These are phyloP conservation scores for Piper longum DNA, from an alignment of 164 flowering plant genomes.

Conservation along the genomic window DNA sequence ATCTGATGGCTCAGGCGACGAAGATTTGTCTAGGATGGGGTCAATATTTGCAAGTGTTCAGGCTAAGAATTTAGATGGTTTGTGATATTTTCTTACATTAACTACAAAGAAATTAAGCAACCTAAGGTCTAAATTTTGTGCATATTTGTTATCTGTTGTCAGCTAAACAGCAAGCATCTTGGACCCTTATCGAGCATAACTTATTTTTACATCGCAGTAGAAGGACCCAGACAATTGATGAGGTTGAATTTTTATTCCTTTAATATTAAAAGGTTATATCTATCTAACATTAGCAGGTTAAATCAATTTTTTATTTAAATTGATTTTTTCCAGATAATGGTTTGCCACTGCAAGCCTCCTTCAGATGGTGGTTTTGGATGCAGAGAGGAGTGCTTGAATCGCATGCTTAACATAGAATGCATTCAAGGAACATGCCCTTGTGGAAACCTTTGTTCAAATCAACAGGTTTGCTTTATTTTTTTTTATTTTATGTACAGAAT, in stretches of 20 bases:
- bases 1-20: slow-evolving; percentile 75
- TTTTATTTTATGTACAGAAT: slow-evolving; percentile 4
- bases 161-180: slow-evolving; percentile 41
- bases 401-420: slow-evolving; percentile 96
- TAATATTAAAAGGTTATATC: neutral
- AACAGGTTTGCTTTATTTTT: slow-evolving; percentile 39
- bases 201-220: slow-evolving; percentile 78
- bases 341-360: slow-evolving; percentile 81
- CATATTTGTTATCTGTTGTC: slow-evolving; percentile 2
- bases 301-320: no score
- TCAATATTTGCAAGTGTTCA: slow-evolving; percentile 19
- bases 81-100: neutral
- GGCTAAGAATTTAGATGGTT: slow-evolving; percentile 29
- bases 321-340: slow-evolving; percentile 58
- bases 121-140: no score
- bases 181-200: slow-evolving; percentile 53
- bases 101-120: neutral
- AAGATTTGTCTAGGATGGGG: slow-evolving; percentile 27
- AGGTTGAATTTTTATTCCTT: slow-evolving; percentile 29
- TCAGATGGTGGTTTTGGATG: slow-evolving; percentile 60
- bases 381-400: slow-evolving; percentile 78
- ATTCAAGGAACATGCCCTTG: slow-evolving; percentile 88
- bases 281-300: neutral
- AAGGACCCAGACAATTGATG: slow-evolving; percentile 72
- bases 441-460: slow-evolving; percentile 87